Base-by-base conservation (phyloP, 768 basidiomycete genomes). In the Tricholoma bakamatsutake region DNA sequence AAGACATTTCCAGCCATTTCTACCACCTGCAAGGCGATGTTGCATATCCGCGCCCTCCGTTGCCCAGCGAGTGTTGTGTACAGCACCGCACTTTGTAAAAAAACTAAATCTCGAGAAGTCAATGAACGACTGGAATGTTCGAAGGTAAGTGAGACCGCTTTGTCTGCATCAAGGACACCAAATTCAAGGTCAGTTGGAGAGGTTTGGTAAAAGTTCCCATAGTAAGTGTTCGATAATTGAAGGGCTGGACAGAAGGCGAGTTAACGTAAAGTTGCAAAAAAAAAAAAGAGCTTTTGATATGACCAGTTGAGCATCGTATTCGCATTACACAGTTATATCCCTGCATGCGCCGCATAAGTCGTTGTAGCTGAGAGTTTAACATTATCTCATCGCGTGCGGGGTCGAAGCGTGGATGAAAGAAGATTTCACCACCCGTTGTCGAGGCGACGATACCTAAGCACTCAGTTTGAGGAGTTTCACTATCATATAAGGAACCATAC, bases 1-100 rank as follows among this genome's bases (percentile, higher is more conserved):
- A 95, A 99, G 10, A 98, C 85, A 66, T 88, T 94, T 8, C 85
- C 91, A n/a, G 93, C 91, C 59, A 98, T 71, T 37, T 85, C 80
- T 2, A 84, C 88, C 1, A 92, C 84, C 46, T 84, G 85, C 55
- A 98, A 67, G 1, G 87, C 88, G n/a, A 98, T 72, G 62, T 99
- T 99, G 65, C 86, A 80, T 28, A 85, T 83, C 53, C 97, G 76
- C 33, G 98, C 94, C 55, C 92, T 77, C 40, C 97, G 80, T 63
- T 90, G 78, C 1, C 97, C 97, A 0, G 73, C 67, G 1, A 78
- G 65, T 1, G 85, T 84, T 2, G 97, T 98, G 65, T 98, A 93
- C 34, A 99, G 73, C 3, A 90, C 77, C 0, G 97, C 96, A 10
- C 84, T 87, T 65, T 99, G 97, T 28, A 98, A 67, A 67, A 82